Conservation (phyloP, 768 basidiomycete genomes). For the Melanogaster broomeanus region DNA sequence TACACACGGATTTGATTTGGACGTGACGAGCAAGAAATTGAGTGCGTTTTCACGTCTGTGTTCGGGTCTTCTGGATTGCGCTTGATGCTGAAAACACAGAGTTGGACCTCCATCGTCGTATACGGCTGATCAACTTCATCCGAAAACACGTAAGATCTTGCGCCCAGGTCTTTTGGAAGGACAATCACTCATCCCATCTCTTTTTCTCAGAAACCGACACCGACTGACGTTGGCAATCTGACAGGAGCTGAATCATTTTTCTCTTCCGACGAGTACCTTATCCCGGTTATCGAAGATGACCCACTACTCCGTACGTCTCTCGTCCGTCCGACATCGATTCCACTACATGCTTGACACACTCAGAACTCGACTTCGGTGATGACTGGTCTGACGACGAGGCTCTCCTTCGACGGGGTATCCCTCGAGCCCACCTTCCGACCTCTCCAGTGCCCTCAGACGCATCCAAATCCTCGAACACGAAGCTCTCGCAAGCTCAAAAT, state of each 20-base stretch:
- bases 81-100: conserved; percentile 39
- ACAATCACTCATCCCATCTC: conserved; percentile 2
- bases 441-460: conserved; percentile 39
- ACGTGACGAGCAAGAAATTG: conserved; percentile 47
- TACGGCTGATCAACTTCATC: conserved; percentile 87
- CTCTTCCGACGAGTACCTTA: conserved; percentile 75
- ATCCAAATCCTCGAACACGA: conserved; percentile 62
- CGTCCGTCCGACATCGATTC: not conserved
- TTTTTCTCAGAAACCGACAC: conserved; percentile 50
- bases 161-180: not conserved
- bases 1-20: conserved; percentile 64
- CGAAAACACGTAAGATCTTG: conserved; percentile 58
- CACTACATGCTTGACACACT: not conserved
- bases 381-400: conserved; percentile 77
- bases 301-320: conserved; percentile 77
- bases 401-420: conserved; percentile 19
- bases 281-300: conserved; percentile 83
- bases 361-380: conserved; percentile 66
- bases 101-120: conserved; percentile 77
- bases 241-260: conserved; percentile 66
- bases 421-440: conserved; percentile 27
- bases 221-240: conserved; percentile 46
- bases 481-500: conserved; percentile 57
- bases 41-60: conserved; percentile 42
- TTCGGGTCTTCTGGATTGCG: not conserved